Base-by-base conservation (phyloP, 257 asterid genomes). In the Prunella vulgaris region DNA sequence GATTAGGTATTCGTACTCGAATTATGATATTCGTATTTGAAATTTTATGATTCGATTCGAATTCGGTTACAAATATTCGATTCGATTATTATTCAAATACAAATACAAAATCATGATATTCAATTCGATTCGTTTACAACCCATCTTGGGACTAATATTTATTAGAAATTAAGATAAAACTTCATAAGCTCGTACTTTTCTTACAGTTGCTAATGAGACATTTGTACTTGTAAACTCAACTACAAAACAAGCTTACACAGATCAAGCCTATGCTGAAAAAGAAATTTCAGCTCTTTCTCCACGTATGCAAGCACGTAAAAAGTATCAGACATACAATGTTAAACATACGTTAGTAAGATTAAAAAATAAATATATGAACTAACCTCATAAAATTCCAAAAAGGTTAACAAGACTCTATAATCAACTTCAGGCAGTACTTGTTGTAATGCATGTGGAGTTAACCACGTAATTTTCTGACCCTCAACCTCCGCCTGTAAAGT, bases 351-450 rank as follows among this genome's bases (percentile, higher is more conserved):
- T 14, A 69, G 60, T 15, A 14, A 70, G 13, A 38, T 13, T 5
- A 37, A 66, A 5, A 68, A 18, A 20, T 51, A 24, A 72, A 40
- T 9, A n/a, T 7, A 24, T 2, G 65, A 57, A 77, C 82, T 32
- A 20, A 83, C 99, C 97, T 88, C 99, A 37, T 93, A 90, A 79
- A 93, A 89, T 74, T 93, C 93, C 84, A 90, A 81, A 76, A 94
- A 94, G 9, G 99, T 91, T 78, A 89, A 82, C 92, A 94, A 76
- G 74, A 94, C 82, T 48, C 90, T 86, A 71, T 82, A 94, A 81
- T 94, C 99, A 60, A 94, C 99, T 51, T 87, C 97, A 40, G 99
- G 96, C 66, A 94, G 79, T 57, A 91, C 97, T 89, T 94, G 99
- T 72, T 94, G 99, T 84, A 91, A 74, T 14, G 97, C 93, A 76